Percentiles rank a stretch among this genome's conserved stretches.
These are phyloP conservation scores for Tuber brumale DNA, from an alignment of 495 filamentous ascomycete species.

Conservation along the genomic window DNA sequence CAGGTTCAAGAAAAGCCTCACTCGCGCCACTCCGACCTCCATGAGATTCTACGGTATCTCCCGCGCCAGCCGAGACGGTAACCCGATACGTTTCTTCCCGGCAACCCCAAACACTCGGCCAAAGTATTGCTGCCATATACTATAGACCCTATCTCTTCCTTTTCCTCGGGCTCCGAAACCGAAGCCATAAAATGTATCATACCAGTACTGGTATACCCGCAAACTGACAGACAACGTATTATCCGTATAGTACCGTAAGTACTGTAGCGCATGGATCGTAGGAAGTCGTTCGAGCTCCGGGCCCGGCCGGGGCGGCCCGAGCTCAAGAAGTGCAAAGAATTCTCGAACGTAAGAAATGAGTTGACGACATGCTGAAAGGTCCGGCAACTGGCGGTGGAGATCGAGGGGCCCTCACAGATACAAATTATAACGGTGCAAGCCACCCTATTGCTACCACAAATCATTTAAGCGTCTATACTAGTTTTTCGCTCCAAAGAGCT, in stretches of 20 bases:
- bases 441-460: not conserved
- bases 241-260: not conserved
- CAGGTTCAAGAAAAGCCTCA: no score
- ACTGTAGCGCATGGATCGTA: not conserved
- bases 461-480: conserved; percentile 7
- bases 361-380: not conserved
- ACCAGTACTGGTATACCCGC: not conserved
- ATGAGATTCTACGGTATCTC: no score
- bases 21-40: no score
- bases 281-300: not conserved
- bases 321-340: not conserved
- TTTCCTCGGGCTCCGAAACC: not conserved
- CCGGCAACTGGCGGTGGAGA: not conserved
- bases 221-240: not conserved
- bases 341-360: not conserved
- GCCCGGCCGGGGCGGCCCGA: not conserved
- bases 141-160: not conserved
- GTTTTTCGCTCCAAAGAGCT: conserved; percentile 50
- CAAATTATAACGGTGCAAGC: not conserved
- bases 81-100: not conserved
- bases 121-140: not conserved
- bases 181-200: not conserved
- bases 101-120: not conserved
- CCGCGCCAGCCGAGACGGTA: not conserved
- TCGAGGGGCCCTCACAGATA: not conserved